These are phyloP conservation scores for Didymella pinodella DNA, from an alignment of 2,329 filamentous ascomycete genomes.

Conservation along the genomic window DNA sequence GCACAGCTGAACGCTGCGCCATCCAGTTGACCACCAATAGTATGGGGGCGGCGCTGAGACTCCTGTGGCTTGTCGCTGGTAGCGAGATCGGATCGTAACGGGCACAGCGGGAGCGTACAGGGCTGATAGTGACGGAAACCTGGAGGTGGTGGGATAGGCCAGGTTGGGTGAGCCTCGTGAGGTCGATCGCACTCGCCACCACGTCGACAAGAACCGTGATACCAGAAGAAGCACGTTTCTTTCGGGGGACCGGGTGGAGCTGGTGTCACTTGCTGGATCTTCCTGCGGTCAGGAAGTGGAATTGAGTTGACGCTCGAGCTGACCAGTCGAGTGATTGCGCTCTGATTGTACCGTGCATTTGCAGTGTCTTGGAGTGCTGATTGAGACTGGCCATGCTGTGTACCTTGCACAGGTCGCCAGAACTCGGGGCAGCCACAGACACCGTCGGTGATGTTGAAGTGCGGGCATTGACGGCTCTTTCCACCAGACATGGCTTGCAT, in stretches of 20 bases:
- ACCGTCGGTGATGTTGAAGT: constrained; percentile 25
- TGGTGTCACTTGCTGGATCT: constrained; percentile 2
- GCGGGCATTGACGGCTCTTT: constrained; percentile 15
- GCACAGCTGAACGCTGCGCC: constrained; percentile 14
- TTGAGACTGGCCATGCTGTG: neutral
- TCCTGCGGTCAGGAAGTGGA: neutral
- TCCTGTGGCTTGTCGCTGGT: constrained; percentile 4
- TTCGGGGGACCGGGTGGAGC: constrained; percentile 23
- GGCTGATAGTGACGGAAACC: constrained; percentile 27
- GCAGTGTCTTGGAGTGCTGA: neutral
- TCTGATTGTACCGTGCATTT: neutral
- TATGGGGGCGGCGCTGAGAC: neutral
- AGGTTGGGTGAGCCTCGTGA: constrained; percentile 32
- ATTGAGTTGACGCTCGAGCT: constrained; percentile 7
- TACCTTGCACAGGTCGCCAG: constrained; percentile 23
- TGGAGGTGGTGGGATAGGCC: constrained; percentile 31
- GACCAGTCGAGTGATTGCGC: neutral
- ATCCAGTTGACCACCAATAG: constrained; percentile 22
- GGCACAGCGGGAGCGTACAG: constrained; percentile 32
- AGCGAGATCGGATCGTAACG: constrained; percentile 27
- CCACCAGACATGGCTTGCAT: constrained; percentile 5
- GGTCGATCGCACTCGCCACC: constrained; percentile 20
- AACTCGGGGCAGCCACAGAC: constrained; percentile 40
- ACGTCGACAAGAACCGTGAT: constrained; percentile 31
- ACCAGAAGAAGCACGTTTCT: constrained; percentile 42